These are phyloP conservation scores for Pulveroboletus sp. DNA, from an alignment of 768 basidiomycete species.

Conservation along the genomic window DNA sequence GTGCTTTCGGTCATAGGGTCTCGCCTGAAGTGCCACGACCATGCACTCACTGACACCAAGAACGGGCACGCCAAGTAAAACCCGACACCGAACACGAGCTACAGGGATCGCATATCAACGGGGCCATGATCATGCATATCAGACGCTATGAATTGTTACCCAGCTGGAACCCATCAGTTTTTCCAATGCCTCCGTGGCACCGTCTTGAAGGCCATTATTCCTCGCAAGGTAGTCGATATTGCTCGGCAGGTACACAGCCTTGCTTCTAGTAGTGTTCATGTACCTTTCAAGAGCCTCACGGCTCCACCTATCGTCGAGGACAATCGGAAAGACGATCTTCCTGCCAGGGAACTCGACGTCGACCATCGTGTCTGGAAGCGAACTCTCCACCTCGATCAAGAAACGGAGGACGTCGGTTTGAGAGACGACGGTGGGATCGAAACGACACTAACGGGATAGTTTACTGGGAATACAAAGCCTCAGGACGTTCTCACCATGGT, in stretches of 20 bases:
- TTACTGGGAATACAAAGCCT: not conserved
- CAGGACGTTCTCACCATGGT: slow-evolving; percentile 43
- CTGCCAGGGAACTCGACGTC: slow-evolving; percentile 48
- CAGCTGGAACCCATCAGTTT: slow-evolving; percentile 48
- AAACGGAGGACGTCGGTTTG: slow-evolving; percentile 42
- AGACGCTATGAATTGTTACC: slow-evolving; percentile 33
- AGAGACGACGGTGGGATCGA: slow-evolving; percentile 39
- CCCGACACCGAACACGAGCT: slow-evolving; percentile 61
- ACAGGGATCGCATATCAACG: slow-evolving; percentile 12
- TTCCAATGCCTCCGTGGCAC: slow-evolving; percentile 40
- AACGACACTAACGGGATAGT: slow-evolving; percentile 41
- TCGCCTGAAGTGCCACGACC: no score
- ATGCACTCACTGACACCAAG: no score
- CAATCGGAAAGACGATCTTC: slow-evolving; percentile 57
- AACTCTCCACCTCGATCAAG: slow-evolving; percentile 37
- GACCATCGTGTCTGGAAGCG: slow-evolving; percentile 38
- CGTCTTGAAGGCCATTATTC: slow-evolving; percentile 53
- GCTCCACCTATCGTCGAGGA: slow-evolving; percentile 56
- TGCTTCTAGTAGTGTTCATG: slow-evolving; percentile 47
- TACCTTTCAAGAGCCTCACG: slow-evolving; percentile 55
- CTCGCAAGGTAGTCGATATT: slow-evolving; percentile 64
- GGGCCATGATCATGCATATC: not conserved
- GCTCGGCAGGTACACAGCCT: slow-evolving; percentile 63
- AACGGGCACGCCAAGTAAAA: no score
- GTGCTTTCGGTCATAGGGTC: not conserved